Evolutionary conservation across 805 yeast genomes (phyloP), one percentile per base, ranked within the genome.

Genomic region (Millerozyma miso): DNA sequence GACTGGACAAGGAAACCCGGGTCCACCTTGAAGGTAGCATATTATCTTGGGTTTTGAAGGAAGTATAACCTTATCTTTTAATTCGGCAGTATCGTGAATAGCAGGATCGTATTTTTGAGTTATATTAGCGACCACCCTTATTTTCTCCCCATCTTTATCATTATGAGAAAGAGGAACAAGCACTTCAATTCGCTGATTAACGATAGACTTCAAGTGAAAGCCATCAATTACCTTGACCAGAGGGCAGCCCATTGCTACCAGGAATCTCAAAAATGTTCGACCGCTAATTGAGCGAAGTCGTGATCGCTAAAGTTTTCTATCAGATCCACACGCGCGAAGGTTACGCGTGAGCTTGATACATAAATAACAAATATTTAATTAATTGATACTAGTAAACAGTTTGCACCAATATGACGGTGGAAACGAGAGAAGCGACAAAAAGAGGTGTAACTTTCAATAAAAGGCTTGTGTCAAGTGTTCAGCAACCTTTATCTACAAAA

Each of bases 401-500:
- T 23, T 23, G 29, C 10, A 23, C 29, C 29, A 23, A 7, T 23
- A 37, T 37, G 39, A 37, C 39, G 16, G 33, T 37, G 14, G 6
- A 29, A 14, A 10, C 18, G 3, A 26, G 16, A 17, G 16, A 18
- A 35, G 32, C 20, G 33, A 10, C 10, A 20, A 13, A n/a, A 31
- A 17, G 31, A 16, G 32, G 19, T 17, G 46, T 54, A 26, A 55
- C 59, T 47, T 76, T 75, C 54, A 61, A 67, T 42, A 68, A 73
- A 55, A 59, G 68, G 13, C 71, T 86, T 14, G 54, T 85, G 4
- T 74, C 90, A 0, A 72, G 84, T 1, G 72, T 80, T 0, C 69
- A 71, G 15, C 69, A 73, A 23, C 78, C 81, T 0, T 80, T 87
- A 8, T 58, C 87, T 0, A 69, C 82, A 2, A 81, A 81, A 51